Percentiles rank a stretch among this genome's conserved stretches.
Evolutionary conservation across 2,329 filamentous ascomycete genomes (phyloP).

Genomic region (Graphiopsis chlorocephala): DNA sequence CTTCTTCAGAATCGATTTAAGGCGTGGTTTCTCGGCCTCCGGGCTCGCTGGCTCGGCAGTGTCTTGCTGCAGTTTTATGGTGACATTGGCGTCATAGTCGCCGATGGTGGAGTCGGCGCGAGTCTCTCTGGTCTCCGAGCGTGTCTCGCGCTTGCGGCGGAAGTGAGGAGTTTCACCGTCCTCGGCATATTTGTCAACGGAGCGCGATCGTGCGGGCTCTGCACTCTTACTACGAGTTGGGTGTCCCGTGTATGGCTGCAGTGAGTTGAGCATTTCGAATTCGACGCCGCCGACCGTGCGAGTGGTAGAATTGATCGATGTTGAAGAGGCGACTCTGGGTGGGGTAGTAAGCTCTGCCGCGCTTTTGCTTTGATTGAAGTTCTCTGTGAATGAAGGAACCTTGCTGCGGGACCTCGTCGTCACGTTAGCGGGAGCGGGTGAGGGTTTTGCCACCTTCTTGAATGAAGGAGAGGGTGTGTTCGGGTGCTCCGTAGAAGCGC

Average conservation of each 20-base stretch:
- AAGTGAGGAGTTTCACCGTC: neutral
- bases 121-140: conserved; percentile 18
- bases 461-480: neutral
- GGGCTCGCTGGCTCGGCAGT: neutral
- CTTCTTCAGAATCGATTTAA: neutral
- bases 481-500: neutral
- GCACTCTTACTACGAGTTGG: conserved; percentile 2
- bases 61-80: neutral
- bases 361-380: neutral
- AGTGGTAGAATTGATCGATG: neutral
- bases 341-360: neutral
- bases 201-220: neutral
- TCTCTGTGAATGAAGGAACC: neutral
- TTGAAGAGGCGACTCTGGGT: neutral
- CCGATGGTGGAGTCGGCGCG: conserved; percentile 19
- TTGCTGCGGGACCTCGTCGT: neutral
- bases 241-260: neutral
- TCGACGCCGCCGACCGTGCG: conserved; percentile 9
- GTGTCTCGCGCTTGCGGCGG: conserved; percentile 6
- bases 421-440: neutral
- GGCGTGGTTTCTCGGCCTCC: neutral
- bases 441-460: neutral
- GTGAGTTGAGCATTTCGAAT: conserved; percentile 10
- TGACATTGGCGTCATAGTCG: neutral
- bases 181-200: neutral